A percentile compares a stretch with the other conserved stretches of the same genome.
phyloP scores from a whole-genome alignment of 2,329 filamentous ascomycete species.

The Bipolaris sorokiniana region DNA sequence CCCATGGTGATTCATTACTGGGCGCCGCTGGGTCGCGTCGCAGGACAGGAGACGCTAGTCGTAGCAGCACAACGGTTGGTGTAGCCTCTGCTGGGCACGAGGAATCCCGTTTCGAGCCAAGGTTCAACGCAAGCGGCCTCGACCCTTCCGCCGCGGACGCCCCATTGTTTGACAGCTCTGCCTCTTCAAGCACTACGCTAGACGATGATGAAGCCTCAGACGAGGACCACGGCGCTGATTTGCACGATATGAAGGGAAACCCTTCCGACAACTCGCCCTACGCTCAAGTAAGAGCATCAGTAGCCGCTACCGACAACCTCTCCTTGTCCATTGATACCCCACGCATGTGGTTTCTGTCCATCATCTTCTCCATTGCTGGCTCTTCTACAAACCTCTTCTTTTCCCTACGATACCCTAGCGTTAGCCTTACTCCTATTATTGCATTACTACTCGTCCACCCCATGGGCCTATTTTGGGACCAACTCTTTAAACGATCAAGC shows the following conservation, averaged over 20 bases:
- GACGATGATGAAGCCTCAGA: constrained; percentile 45
- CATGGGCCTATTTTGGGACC: constrained; percentile 80
- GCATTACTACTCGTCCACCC: constrained; percentile 84
- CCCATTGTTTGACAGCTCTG: constrained; percentile 32
- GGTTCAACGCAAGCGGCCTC: constrained; percentile 41
- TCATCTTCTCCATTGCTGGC: constrained; percentile 79
- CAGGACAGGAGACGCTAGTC: constrained; percentile 31
- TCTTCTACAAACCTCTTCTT: constrained; percentile 89
- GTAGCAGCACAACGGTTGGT: constrained; percentile 33
- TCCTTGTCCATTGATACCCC: constrained; percentile 84
- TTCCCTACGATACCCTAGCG: constrained; percentile 86
- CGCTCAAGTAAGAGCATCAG: constrained; percentile 79
- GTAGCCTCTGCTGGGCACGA: constrained; percentile 36
- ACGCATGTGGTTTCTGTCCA: constrained; percentile 84
- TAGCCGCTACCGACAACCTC: constrained; percentile 75
- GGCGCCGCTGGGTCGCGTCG: constrained; percentile 33
- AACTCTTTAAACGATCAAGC: constrained; percentile 65
- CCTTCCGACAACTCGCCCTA: constrained; percentile 75
- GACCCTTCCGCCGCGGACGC: constrained; percentile 31
- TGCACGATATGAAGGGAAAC: constrained; percentile 51
- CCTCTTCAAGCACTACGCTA: constrained; percentile 40
- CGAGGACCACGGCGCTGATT: constrained; percentile 35
- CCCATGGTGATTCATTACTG: constrained; percentile 32
- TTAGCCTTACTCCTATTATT: constrained; percentile 88
- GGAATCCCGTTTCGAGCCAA: constrained; percentile 39